Conservation (phyloP, 2,329 filamentous ascomycete genomes). For the Alternaria novae-zelandiae region DNA sequence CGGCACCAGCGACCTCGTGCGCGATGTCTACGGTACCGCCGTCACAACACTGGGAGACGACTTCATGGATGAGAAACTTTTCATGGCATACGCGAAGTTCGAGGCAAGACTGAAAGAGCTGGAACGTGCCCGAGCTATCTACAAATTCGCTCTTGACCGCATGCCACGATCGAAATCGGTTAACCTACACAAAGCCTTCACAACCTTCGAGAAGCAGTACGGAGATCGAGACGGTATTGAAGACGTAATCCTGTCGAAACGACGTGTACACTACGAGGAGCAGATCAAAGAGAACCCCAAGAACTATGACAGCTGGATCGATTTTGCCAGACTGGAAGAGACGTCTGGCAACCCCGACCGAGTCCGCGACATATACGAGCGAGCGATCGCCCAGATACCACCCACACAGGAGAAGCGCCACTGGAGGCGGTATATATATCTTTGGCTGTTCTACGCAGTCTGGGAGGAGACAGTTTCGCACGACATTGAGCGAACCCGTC, state of each 20-base stretch:
- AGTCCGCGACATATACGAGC: conserved; percentile 91
- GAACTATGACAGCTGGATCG: conserved; percentile 98
- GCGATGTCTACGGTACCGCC: conserved; percentile 87
- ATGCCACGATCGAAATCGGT: conserved; percentile 86
- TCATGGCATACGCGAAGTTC: conserved; percentile 93
- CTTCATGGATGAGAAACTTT: conserved; percentile 94
- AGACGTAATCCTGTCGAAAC: conserved; percentile 93
- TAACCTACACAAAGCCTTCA: conserved; percentile 89
- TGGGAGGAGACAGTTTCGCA: conserved; percentile 90
- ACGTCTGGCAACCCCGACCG: conserved; percentile 80
- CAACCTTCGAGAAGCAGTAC: conserved; percentile 97
- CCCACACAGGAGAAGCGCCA: conserved; percentile 96
- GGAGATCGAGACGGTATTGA: conserved; percentile 93
- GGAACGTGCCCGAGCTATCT: conserved; percentile 91
- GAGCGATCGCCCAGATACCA: conserved; percentile 92
- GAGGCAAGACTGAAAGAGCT: conserved; percentile 95
- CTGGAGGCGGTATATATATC: conserved; percentile 95
- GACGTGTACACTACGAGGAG: conserved; percentile 91
- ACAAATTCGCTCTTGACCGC: conserved; percentile 93
- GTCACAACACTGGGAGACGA: conserved; percentile 91
- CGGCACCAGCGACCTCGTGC: conserved; percentile 87
- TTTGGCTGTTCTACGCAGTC: conserved; percentile 96
- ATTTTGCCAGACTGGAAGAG: conserved; percentile 91
- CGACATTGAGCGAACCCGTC: conserved; percentile 77
- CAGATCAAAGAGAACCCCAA: conserved; percentile 92